These are phyloP conservation scores for Evernia prunastri DNA, from an alignment of 495 filamentous ascomycete genomes.

Conservation along the genomic window DNA sequence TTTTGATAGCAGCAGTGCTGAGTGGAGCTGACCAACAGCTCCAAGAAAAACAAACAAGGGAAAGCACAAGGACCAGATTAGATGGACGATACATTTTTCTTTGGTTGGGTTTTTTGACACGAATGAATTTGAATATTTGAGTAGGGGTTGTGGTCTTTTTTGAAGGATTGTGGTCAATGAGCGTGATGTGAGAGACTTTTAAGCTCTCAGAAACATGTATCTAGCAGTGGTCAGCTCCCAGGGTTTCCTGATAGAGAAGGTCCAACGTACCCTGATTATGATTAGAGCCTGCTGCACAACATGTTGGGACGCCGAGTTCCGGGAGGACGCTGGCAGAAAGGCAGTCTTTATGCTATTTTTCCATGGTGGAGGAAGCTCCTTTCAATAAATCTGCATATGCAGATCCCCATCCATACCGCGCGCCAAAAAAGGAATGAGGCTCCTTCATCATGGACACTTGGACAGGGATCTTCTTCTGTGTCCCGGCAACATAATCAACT, in stretches of 20 bases:
- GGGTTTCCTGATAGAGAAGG: not conserved
- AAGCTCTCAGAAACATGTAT: not conserved
- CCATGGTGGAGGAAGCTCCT: not conserved
- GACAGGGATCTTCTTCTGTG: no score
- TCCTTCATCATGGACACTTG: not conserved
- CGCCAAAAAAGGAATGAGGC: not conserved
- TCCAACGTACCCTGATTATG: not conserved
- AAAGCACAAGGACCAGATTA: not conserved
- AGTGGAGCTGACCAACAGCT: constrained; percentile 14
- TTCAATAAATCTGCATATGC: not conserved
- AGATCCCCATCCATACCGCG: not conserved
- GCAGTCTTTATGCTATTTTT: not conserved
- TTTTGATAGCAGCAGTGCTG: not conserved
- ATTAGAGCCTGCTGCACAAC: not conserved
- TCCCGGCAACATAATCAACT: no score
- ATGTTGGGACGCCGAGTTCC: not conserved
- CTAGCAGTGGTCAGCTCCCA: not conserved
- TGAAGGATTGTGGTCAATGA: constrained; percentile 17
- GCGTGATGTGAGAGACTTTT: constrained; percentile 9
- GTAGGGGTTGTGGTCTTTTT: not conserved
- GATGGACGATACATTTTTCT: constrained; percentile 8
- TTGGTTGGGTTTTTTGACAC: no score
- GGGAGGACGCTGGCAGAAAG: not conserved
- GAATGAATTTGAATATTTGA: not conserved
- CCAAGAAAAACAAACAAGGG: not conserved